These are phyloP conservation scores for Heliamphora pulchella DNA, from an alignment of 179 eudicot genomes.

Conservation along the genomic window DNA sequence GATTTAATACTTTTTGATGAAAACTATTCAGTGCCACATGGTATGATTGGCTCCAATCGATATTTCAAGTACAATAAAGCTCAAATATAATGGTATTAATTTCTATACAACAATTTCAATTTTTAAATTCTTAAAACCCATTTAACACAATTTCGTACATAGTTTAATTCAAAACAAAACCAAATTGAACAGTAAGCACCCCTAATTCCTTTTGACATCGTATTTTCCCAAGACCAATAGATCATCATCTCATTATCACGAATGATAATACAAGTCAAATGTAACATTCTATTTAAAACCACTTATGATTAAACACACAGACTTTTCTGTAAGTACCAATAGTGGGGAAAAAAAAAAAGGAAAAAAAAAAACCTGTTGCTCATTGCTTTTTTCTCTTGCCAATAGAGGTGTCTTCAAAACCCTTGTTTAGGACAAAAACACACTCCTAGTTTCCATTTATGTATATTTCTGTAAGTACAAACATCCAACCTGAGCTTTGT, in stretches of 20 bases:
- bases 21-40: too few species aligned
- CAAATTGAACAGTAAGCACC: too few species aligned
- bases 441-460: background rate
- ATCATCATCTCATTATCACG: slow-evolving; percentile 1
- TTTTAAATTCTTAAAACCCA: too few species aligned
- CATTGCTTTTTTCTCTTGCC: background rate
- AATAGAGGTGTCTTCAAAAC: background rate
- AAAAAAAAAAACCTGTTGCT: background rate
- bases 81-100: too few species aligned
- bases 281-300: background rate
- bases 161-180: too few species aligned
- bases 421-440: slow-evolving; percentile 1
- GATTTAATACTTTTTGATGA: too few species aligned
- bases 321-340: background rate
- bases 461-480: slow-evolving; percentile 10
- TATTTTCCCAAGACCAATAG: background rate
- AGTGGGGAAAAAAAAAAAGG: too few species aligned
- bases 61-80: too few species aligned
- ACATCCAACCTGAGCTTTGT: slow-evolving; percentile 9
- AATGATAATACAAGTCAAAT: slow-evolving; percentile 9
- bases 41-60: too few species aligned
- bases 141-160: too few species aligned
- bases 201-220: too few species aligned
- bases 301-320: background rate
- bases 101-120: too few species aligned